These are phyloP conservation scores for Mycena belliarum DNA, from an alignment of 768 basidiomycete genomes.

Conservation along the genomic window DNA sequence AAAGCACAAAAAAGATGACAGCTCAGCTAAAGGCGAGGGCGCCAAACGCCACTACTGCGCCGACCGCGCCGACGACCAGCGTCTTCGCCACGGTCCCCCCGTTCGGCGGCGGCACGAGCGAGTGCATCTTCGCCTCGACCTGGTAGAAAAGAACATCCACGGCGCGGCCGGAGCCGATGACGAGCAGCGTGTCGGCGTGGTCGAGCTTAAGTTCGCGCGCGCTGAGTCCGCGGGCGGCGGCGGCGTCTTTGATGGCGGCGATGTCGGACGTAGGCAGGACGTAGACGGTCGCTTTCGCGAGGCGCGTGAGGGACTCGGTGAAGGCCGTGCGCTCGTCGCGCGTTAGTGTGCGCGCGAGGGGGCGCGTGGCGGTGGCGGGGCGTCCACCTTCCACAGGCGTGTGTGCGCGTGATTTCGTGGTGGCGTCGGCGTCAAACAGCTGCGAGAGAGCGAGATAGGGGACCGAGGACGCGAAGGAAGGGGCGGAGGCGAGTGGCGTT, in stretches of 20 bases:
- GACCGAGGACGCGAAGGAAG: background rate
- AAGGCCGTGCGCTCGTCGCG: slow-evolving; percentile 53
- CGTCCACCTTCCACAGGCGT: background rate
- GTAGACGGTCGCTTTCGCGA: slow-evolving; percentile 50
- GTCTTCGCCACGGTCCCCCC: background rate
- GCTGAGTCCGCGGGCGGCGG: slow-evolving; percentile 25
- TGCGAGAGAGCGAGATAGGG: slow-evolving; percentile 10
- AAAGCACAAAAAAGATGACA: slow-evolving; percentile 5
- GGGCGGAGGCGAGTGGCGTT: slow-evolving; percentile 14
- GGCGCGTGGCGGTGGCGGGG: slow-evolving; percentile 25
- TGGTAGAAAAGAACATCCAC: slow-evolving; percentile 18
- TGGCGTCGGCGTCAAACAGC: background rate
- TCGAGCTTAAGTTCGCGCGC: slow-evolving; percentile 39
- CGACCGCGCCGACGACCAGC: slow-evolving; percentile 9
- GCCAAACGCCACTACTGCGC: slow-evolving; percentile 16
- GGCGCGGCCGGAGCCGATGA: slow-evolving; percentile 14
- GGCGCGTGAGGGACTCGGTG: slow-evolving; percentile 43
- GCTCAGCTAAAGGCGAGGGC: slow-evolving; percentile 15
- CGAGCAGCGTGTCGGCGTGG: slow-evolving; percentile 17
- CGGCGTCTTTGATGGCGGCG: slow-evolving; percentile 42
- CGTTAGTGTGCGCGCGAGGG: slow-evolving; percentile 54
- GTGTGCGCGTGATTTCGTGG: background rate
- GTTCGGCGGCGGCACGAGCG: slow-evolving; percentile 13
- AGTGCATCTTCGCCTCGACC: slow-evolving; percentile 21
- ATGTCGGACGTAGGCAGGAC: slow-evolving; percentile 49